Percentiles rank a stretch among this genome's conserved stretches.
Evolutionary conservation across 768 basidiomycete species (phyloP).

Genomic region (Harrya chromipes): DNA sequence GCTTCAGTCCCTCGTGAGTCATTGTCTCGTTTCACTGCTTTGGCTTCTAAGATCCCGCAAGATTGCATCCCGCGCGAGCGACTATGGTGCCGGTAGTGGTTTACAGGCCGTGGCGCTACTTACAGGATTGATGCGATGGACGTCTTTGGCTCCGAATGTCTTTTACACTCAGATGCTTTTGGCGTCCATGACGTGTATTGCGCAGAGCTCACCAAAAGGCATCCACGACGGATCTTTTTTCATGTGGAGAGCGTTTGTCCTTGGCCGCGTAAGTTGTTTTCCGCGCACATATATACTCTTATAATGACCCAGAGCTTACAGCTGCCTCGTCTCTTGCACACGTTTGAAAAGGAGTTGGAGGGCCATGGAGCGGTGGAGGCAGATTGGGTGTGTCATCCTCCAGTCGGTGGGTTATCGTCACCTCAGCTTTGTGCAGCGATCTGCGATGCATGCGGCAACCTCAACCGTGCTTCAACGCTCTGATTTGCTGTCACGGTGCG

Average conservation of each 20-base stretch:
- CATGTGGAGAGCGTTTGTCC: conserved; percentile 70
- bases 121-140: conserved; percentile 56
- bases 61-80: conserved; percentile 56
- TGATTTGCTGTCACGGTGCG: conserved; percentile 56
- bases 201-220: conserved; percentile 42
- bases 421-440: conserved; percentile 28
- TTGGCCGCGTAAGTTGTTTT: conserved; percentile 57
- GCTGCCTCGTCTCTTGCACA: conserved; percentile 58
- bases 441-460: conserved; percentile 49
- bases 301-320: conserved; percentile 25
- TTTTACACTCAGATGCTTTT: conserved; percentile 70
- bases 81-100: conserved; percentile 62
- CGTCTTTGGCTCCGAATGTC: conserved; percentile 57
- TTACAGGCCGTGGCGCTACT: conserved; percentile 51
- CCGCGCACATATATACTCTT: background rate
- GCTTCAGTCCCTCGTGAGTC: conserved; percentile 57
- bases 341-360: conserved; percentile 55
- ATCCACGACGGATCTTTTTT: conserved; percentile 31
- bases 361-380: conserved; percentile 43
- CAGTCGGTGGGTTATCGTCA: background rate
- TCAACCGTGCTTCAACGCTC: conserved; percentile 46
- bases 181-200: conserved; percentile 59
- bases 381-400: conserved; percentile 52
- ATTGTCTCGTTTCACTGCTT: background rate
- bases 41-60: conserved; percentile 25